These are phyloP conservation scores for Aspergillus sp. DNA, from an alignment of 2,329 filamentous ascomycete genomes.

Conservation along the genomic window DNA sequence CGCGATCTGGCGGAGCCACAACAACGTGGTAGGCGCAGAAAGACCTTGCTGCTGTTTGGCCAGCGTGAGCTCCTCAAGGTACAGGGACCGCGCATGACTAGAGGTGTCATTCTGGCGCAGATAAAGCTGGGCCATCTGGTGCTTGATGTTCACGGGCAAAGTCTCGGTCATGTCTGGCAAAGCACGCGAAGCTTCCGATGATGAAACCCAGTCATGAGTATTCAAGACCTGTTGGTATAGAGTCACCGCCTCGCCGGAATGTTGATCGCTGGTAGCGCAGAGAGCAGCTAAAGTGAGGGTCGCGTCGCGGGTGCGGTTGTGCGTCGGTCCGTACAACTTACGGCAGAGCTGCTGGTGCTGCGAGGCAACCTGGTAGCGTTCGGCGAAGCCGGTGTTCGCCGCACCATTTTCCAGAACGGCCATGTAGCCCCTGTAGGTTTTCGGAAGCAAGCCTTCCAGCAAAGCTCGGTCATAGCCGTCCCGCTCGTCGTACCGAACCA, in stretches of 20 bases:
- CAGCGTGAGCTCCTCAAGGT: constrained; percentile 44
- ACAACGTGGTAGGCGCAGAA: constrained; percentile 47
- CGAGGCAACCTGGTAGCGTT: constrained; percentile 47
- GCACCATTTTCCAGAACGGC: constrained; percentile 46
- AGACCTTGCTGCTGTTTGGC: constrained; percentile 45
- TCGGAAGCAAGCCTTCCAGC: constrained; percentile 42
- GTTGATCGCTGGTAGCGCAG: constrained; percentile 45
- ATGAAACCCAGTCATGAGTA: constrained; percentile 35
- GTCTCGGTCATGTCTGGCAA: constrained; percentile 35
- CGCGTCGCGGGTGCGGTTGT: constrained; percentile 37
- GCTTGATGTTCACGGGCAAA: constrained; percentile 47
- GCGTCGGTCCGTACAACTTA: constrained; percentile 35
- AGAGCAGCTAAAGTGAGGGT: constrained; percentile 43
- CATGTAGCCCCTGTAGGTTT: constrained; percentile 49
- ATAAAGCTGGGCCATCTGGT: constrained; percentile 50
- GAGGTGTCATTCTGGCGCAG: constrained; percentile 38
- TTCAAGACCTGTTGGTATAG: constrained; percentile 49
- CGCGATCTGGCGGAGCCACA: constrained; percentile 44
- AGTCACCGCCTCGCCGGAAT: constrained; percentile 44
- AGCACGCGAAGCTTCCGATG: constrained; percentile 24
- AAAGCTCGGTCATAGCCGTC: constrained; percentile 34
- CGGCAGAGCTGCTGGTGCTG: constrained; percentile 50
- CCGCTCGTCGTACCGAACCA: constrained; percentile 42
- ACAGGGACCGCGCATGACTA: constrained; percentile 38
- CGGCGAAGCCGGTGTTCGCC: constrained; percentile 40